These are phyloP conservation scores for Pseudogymnoascus sp. DNA, from an alignment of 2,329 filamentous ascomycete species.

Conservation along the genomic window DNA sequence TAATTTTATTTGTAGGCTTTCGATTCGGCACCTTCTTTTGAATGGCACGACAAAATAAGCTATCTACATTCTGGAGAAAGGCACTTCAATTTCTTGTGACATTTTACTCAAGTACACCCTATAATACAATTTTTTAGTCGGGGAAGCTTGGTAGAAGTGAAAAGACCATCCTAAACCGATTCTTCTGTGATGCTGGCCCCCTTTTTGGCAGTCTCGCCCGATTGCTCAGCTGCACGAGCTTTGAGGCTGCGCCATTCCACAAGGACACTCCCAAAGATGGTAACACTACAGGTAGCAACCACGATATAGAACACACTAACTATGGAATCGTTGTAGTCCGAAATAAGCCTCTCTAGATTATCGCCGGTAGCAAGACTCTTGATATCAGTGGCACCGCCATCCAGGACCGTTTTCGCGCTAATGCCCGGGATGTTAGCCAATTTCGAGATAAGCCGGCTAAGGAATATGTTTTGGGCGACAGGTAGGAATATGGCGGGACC, in stretches of 20 bases:
- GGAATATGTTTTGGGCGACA: constrained; percentile 60
- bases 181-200: not conserved
- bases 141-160: not conserved
- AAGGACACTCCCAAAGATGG: constrained; percentile 22
- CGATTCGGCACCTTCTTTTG: no score
- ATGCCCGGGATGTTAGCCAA: constrained; percentile 15
- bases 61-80: not conserved
- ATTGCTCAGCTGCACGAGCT: constrained; percentile 13
- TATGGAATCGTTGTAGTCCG: constrained; percentile 22
- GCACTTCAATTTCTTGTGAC: not conserved
- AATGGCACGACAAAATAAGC: not conserved
- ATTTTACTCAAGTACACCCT: not conserved
- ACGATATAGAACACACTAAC: constrained; percentile 22
- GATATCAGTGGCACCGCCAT: constrained; percentile 15
- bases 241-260: constrained; percentile 23
- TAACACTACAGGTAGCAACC: constrained; percentile 16
- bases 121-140: not conserved
- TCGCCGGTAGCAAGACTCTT: constrained; percentile 18
- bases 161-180: not conserved
- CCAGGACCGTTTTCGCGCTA: constrained; percentile 11
- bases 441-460: constrained; percentile 15
- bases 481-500: constrained; percentile 61
- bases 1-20: not conserved
- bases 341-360: constrained; percentile 18
- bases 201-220: not conserved